Conservation (phyloP, 805 yeast species). For the Hanseniaspora jakobsenii region DNA sequence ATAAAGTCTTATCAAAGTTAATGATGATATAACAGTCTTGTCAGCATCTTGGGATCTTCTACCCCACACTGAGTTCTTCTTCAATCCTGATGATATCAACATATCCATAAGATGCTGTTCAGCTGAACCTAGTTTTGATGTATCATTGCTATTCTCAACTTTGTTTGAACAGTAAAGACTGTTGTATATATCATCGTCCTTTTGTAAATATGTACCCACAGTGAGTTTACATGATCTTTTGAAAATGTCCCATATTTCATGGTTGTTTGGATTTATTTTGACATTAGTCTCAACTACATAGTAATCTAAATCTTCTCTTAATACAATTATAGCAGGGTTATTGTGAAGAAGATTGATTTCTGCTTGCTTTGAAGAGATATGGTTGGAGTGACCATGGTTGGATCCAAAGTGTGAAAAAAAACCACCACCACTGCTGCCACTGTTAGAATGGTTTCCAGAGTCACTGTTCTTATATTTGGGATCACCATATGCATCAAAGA, state of each 20-base stretch:
- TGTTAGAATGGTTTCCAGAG: neutral
- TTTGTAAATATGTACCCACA: slow-evolving; percentile 56
- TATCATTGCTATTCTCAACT: slow-evolving; percentile 21
- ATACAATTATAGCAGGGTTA: slow-evolving; percentile 81
- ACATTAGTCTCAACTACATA: slow-evolving; percentile 72
- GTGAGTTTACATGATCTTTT: slow-evolving; percentile 57
- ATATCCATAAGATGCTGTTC: slow-evolving; percentile 90
- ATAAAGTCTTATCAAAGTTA: slow-evolving; percentile 34
- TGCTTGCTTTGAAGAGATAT: slow-evolving; percentile 17
- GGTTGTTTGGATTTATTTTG: slow-evolving; percentile 39
- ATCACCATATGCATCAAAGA: slow-evolving; percentile 25
- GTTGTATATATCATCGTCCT: slow-evolving; percentile 53
- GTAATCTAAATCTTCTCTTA: slow-evolving; percentile 87
- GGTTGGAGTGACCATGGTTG: slow-evolving; percentile 20
- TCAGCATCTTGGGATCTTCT: slow-evolving; percentile 76
- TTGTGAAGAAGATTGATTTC: slow-evolving; percentile 39
- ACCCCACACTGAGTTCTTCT: slow-evolving; percentile 65
- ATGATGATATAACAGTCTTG: slow-evolving; percentile 74
- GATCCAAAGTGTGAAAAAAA: slow-evolving; percentile 21
- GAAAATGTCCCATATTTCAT: slow-evolving; percentile 30
- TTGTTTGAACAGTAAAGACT: slow-evolving; percentile 44
- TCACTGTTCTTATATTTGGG: slow-evolving; percentile 10
- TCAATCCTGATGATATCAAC: slow-evolving; percentile 84
- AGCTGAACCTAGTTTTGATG: slow-evolving; percentile 58
- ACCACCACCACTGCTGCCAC: slow-evolving; percentile 17